Evolutionary conservation across 2,329 filamentous ascomycete species (phyloP).

Genomic region (Stemphylium beticola): DNA sequence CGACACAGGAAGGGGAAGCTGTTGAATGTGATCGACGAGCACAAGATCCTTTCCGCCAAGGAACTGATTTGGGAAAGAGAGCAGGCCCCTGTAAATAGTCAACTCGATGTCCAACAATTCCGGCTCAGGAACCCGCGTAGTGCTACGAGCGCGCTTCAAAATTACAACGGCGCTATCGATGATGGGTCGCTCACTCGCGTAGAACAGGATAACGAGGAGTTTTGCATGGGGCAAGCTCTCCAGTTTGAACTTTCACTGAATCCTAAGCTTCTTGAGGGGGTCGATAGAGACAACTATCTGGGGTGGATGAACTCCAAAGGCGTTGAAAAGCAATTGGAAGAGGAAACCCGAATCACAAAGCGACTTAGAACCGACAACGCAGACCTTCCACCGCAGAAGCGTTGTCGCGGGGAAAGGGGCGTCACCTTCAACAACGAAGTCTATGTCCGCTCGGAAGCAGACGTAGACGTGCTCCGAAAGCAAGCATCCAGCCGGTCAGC

Average conservation of each 20-base stretch:
- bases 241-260: neutral
- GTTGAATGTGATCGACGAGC: neutral
- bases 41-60: neutral
- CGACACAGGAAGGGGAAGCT: neutral
- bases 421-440: constrained; percentile 7
- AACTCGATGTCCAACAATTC: neutral
- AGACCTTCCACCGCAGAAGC: neutral
- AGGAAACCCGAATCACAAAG: neutral
- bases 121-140: neutral
- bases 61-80: neutral
- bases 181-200: neutral
- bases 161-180: neutral
- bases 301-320: neutral
- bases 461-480: constrained; percentile 17
- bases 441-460: constrained; percentile 7
- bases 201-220: neutral
- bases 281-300: too few relatives aligned
- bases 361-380: too few relatives aligned
- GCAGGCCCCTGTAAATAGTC: neutral
- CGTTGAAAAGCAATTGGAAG: neutral
- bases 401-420: neutral
- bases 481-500: neutral
- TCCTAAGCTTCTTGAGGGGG: neutral
- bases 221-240: neutral
- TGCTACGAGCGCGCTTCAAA: constrained; percentile 1